phyloP scores from a whole-genome alignment of 2,329 filamentous ascomycete genomes.

The Phialemoniopsis sp. region DNA sequence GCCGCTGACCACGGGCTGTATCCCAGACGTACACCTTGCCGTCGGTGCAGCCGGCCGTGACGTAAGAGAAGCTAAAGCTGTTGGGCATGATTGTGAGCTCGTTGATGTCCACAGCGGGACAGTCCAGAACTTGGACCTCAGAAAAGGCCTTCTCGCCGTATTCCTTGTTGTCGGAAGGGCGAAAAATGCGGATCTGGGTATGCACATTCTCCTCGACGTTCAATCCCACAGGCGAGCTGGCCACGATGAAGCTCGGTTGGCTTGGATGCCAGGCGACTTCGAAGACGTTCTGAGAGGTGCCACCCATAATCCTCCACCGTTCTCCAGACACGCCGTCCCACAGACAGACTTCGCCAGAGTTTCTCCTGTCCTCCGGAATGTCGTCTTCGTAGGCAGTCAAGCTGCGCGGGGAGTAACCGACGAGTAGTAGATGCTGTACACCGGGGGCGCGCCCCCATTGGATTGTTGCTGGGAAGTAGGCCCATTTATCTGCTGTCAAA shows the following conservation, averaged over 20 bases:
- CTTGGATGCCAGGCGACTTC: conserved; percentile 61
- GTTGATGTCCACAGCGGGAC: conserved; percentile 56
- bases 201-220: conserved; percentile 36
- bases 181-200: conserved; percentile 57
- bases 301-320: conserved; percentile 43
- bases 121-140: conserved; percentile 53
- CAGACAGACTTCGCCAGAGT: conserved; percentile 56
- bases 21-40: conserved; percentile 62
- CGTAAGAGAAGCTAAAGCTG: conserved; percentile 41
- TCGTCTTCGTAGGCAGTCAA: conserved; percentile 46
- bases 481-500: conserved; percentile 44
- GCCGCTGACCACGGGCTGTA: conserved; percentile 47
- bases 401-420: conserved; percentile 60
- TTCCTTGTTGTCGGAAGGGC: conserved; percentile 18
- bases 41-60: conserved; percentile 59
- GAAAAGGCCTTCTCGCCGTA: conserved; percentile 28
- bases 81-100: conserved; percentile 57
- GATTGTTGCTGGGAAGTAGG: conserved; percentile 59
- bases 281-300: conserved; percentile 56
- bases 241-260: conserved; percentile 48
- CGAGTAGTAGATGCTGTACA: conserved; percentile 48
- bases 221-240: conserved; percentile 49
- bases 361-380: conserved; percentile 53
- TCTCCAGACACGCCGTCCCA: conserved; percentile 46
- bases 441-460: conserved; percentile 47